A percentile compares a stretch with the other conserved stretches of the same genome.
These are phyloP conservation scores for Miamiensis avidus DNA, from an alignment of 169 alveolate genomes.

Conservation along the genomic window DNA sequence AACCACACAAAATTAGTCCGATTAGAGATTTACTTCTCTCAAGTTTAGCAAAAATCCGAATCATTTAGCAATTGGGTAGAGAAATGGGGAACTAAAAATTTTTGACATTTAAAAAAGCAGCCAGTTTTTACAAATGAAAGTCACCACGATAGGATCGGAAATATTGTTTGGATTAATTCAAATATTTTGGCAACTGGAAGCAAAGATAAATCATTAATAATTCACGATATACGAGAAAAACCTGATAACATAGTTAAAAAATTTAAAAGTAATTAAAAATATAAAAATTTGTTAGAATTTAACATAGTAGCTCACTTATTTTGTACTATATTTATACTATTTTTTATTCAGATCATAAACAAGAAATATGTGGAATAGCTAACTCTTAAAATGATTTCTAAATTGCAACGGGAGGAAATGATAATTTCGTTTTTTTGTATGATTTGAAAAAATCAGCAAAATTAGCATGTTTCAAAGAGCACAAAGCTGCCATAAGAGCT, in stretches of 20 bases:
- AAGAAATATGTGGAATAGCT: slow-evolving; percentile 19
- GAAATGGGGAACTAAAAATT: background rate
- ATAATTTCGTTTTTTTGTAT: slow-evolving; percentile 5
- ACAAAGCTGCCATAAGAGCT: slow-evolving; percentile 95
- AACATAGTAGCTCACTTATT: too few relatives aligned
- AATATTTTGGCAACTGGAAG: slow-evolving; percentile 6
- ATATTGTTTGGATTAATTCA: slow-evolving; percentile 13
- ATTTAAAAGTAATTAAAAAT: background rate
- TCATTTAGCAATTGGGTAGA: background rate
- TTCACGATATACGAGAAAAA: slow-evolving; percentile 11
- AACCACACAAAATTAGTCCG: slow-evolving; percentile 68
- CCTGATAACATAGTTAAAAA: background rate
- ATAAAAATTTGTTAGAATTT: too few relatives aligned
- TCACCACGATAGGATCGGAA: slow-evolving; percentile 1
- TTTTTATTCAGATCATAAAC: background rate
- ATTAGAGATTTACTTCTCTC: slow-evolving; percentile 45
- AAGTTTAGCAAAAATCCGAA: slow-evolving; percentile 50
- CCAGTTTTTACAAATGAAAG: background rate
- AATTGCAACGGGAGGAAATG: slow-evolving; percentile 14
- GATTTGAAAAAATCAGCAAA: background rate
- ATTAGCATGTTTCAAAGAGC: slow-evolving; percentile 33
- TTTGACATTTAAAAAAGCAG: background rate
- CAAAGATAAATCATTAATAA: slow-evolving; percentile 7
- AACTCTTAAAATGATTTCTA: background rate
- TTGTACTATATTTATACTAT: too few relatives aligned